Evolutionary conservation across 2,329 filamentous ascomycete species (phyloP).

Genomic region (Paradendryphiella salina): DNA sequence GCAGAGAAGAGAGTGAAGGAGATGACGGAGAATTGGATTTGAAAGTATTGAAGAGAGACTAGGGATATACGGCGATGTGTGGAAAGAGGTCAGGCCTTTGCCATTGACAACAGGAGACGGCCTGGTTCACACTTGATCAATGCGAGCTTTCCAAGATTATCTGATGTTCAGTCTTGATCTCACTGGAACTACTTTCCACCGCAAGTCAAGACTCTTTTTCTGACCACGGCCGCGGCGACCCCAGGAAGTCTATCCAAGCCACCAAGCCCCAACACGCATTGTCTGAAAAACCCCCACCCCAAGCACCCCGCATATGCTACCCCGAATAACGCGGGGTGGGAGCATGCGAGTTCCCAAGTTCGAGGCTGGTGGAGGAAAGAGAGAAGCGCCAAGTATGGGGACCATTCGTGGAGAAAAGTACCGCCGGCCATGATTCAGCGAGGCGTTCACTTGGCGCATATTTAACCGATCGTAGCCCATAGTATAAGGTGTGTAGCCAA

Average conservation of each 20-base stretch:
- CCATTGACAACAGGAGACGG: neutral
- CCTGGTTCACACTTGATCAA: neutral
- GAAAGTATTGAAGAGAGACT: neutral
- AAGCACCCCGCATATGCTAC: neutral
- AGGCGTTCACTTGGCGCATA: conserved; percentile 16
- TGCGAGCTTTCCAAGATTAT: neutral
- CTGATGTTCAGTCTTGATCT: neutral
- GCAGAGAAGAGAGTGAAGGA: conserved; percentile 30
- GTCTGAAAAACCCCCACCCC: conserved; percentile 1
- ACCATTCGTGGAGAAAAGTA: conserved; percentile 22
- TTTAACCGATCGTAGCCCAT: neutral
- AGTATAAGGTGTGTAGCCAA: conserved; percentile 12
- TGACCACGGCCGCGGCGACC: neutral
- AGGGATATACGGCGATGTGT: neutral
- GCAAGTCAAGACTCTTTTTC: neutral
- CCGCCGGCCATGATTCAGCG: conserved; percentile 2
- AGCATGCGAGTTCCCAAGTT: neutral
- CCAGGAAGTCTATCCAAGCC: neutral
- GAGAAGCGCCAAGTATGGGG: conserved; percentile 5
- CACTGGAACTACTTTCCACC: neutral
- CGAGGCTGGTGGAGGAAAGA: neutral
- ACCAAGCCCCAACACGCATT: neutral
- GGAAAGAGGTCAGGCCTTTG: neutral
- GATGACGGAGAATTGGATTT: conserved; percentile 18
- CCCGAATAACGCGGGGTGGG: neutral